phyloP scores from a whole-genome alignment of 192 early-diverging fungal species.

The Coemansia sp. region DNA sequence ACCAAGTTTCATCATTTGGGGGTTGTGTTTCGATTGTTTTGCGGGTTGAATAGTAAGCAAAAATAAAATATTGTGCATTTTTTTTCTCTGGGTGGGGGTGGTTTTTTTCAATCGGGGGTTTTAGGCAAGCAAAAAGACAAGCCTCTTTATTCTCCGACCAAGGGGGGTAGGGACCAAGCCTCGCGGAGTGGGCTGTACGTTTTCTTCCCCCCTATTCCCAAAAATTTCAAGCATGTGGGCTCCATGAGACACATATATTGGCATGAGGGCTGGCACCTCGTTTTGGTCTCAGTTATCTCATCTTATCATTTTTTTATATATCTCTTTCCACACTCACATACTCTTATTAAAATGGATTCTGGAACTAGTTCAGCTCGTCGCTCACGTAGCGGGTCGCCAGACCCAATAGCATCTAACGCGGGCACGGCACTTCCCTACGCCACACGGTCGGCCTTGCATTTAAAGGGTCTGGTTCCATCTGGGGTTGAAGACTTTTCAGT shows the following conservation, averaged over 20 bases:
- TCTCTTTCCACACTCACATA: not conserved
- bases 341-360: not conserved
- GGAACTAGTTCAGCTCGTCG: conserved; percentile 15
- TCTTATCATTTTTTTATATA: not conserved
- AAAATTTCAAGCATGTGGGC: not conserved
- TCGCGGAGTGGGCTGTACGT: not conserved
- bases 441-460: conserved; percentile 59
- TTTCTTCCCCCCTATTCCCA: not conserved
- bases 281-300: not conserved
- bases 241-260: not conserved
- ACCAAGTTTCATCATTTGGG: not conserved
- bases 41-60: not conserved
- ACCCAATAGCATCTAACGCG: conserved; percentile 40
- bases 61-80: not conserved
- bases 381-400: conserved; percentile 49
- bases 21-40: not conserved
- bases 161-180: not conserved
- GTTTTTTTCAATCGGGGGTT: not conserved
- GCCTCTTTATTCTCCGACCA: not conserved
- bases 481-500: conserved; percentile 68
- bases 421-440: conserved; percentile 39
- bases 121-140: not conserved
- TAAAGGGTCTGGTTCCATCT: conserved; percentile 69
- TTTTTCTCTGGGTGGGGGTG: not conserved
- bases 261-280: not conserved